Base-by-base conservation (phyloP, 1,284 basidiomycete genomes). In the Puccinia triticina region DNA sequence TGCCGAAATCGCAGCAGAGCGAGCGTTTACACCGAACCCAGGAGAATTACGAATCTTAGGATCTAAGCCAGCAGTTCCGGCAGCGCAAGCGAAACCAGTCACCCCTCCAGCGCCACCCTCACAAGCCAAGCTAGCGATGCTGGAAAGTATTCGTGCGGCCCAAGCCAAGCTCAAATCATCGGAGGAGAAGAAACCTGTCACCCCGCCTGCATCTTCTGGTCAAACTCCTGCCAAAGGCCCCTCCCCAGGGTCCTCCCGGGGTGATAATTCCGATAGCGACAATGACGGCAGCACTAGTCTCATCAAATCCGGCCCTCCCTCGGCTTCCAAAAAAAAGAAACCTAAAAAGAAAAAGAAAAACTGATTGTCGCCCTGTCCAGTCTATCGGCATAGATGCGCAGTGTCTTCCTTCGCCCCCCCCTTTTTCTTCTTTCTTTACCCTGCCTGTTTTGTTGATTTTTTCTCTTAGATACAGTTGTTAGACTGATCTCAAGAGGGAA, bases 331-430 rank as follows among this genome's bases (percentile, higher is more conserved):
- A 43, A 78, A 78, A 23, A 78, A 78, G 26, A 78, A 78, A 78
- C 43, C 76, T 66, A 78, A 78, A 57, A 78, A 69, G 76, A 78
- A 78, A 55, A 78, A 78, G 76, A 78, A 78, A 78, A 69, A 50
- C 23, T 78, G 64, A 78, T 29, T 16, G n/a, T 72, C n/a, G 18
- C 59, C 7, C 21, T 43, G 18, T 40, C 21, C 10, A 7, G 18
- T n/a, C 21, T 66, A 66, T 66, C 32, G 8, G 12, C 21, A 5
- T 43, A 66, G 34, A 23, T 66, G 18, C 2, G 18, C 14, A 2
- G 11, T 18, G 16, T 50, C 18, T 16, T 18, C 18, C 18, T 50
- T 50, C 48, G 8, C 2, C 16, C 16, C n/a, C 21, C 37, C 37
- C n/a, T 40, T 5, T 40, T 66, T 37, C 18, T n/a, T 66, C n/a